Evolutionary conservation across 805 yeast genomes (phyloP), one percentile per base, ranked within the genome.

Genomic region (Saturnispora galanensis): DNA sequence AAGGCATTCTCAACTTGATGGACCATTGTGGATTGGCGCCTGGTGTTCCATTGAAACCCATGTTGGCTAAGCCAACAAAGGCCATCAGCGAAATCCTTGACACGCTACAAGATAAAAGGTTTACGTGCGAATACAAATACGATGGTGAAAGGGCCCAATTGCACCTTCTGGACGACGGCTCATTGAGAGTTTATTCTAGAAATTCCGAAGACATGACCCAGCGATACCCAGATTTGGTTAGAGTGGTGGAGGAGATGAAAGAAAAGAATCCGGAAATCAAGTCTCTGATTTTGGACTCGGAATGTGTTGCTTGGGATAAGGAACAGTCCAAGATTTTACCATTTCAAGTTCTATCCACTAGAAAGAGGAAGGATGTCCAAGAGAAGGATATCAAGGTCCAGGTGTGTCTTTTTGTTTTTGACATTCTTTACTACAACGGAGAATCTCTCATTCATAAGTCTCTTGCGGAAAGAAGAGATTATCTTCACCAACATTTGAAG

Each of bases 131-230:
- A 60, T 93, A 89, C 65, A 93, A 93, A 58, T 93, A 93, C 57
- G 98, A 93, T 60, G 98, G 98, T 38, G 98, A 93, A 65, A 75
- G 98, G 55, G 97, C 97, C 0, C 98, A 93, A 60, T 81, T 93
- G 10, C 98, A 93, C 62, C 62, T 82, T 28, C 62, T 85, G 11
- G 62, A 71, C 0, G 73, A 73, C 53, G 90, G 93, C 2, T 63
- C 71, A 10, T 80, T 87, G 53, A 71, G 75, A 45, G 82, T 93
- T 10, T 93, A 86, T 62, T 89, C 97, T 2, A 76, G 98, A 63
- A 93, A 90, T 63, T 86, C 95, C 42, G 98, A 93, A 65, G 90
- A 93, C 62, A 93, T 93, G 98, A 82, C 96, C 0, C 87, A 84
- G 58, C 69, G 96, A 57, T 93, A 93, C 59, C 98, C 98, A 0